Conservation (phyloP, 2,329 filamentous ascomycete species). For the Phaeosphaeria sp. region DNA sequence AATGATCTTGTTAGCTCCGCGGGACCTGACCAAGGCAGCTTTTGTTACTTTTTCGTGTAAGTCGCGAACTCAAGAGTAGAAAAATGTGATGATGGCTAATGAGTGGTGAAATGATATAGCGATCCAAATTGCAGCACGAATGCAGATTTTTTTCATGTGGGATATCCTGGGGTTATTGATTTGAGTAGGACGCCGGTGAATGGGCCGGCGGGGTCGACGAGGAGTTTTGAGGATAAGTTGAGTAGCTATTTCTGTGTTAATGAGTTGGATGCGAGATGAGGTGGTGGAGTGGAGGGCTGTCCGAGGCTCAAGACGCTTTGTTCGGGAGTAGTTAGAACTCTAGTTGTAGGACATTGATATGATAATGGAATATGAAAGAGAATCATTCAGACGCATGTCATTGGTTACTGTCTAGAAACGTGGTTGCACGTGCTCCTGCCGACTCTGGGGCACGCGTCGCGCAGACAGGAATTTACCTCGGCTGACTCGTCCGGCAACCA, state of each 20-base stretch:
- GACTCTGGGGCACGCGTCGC: neutral
- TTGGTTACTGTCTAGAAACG: neutral
- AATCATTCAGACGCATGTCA: no score
- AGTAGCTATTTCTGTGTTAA: constrained; percentile 18
- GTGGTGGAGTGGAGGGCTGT: no score
- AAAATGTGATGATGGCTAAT: neutral
- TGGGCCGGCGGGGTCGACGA: constrained; percentile 17
- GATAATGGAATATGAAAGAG: no score
- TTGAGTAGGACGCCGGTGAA: constrained; percentile 17
- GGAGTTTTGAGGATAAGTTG: constrained; percentile 22
- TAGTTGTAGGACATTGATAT: no score
- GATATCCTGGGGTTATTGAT: constrained; percentile 16
- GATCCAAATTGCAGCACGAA: constrained; percentile 13
- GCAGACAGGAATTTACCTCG: neutral
- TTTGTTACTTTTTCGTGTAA: constrained; percentile 30
- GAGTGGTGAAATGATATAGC: neutral
- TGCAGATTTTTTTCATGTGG: constrained; percentile 23
- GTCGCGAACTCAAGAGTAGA: no score
- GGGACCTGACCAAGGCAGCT: constrained; percentile 15
- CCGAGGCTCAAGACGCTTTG: no score
- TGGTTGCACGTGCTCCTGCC: neutral
- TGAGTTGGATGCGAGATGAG: constrained; percentile 7
- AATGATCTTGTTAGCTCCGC: constrained; percentile 17
- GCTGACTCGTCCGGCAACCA: neutral
- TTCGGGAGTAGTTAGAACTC: no score